Percentiles rank a stretch among this genome's conserved stretches.
Evolutionary conservation across 2,329 filamentous ascomycete genomes (phyloP).

Genomic region (Sarocladium oryzae): DNA sequence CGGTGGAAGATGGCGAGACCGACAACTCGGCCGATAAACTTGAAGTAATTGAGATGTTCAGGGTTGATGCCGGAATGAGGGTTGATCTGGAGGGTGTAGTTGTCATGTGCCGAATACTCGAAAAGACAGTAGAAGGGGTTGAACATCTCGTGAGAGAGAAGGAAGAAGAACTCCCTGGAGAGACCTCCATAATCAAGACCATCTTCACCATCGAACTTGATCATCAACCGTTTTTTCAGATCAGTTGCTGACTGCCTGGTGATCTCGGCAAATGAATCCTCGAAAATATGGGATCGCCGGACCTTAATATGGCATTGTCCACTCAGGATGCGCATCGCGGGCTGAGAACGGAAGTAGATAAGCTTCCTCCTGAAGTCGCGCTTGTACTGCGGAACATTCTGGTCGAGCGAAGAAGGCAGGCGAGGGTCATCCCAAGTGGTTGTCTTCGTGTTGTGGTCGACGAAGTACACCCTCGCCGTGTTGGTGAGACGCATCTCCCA

Average conservation of each 20-base stretch:
- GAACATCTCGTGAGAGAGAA: slow-evolving; percentile 99
- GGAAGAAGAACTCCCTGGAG: slow-evolving; percentile 98
- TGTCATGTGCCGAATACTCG: slow-evolving; percentile 99
- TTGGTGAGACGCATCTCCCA: slow-evolving; percentile 99
- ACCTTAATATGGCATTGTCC: slow-evolving; percentile 99
- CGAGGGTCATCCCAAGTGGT: slow-evolving; percentile 98
- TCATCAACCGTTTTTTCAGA: slow-evolving; percentile 97
- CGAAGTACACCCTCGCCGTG: slow-evolving; percentile 95
- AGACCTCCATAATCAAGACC: slow-evolving; percentile 96
- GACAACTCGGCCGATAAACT: slow-evolving; percentile 96
- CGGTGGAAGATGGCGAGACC: slow-evolving; percentile 97
- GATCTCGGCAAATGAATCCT: slow-evolving; percentile 97
- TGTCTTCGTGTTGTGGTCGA: slow-evolving; percentile 99
- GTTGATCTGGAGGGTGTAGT: slow-evolving; percentile 99
- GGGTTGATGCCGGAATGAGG: slow-evolving; percentile 98
- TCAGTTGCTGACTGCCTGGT: slow-evolving; percentile 94
- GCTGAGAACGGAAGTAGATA: slow-evolving; percentile 98
- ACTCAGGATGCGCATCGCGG: slow-evolving; percentile 87
- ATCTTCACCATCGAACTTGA: slow-evolving; percentile 98
- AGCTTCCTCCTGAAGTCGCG: slow-evolving; percentile 96
- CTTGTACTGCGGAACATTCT: slow-evolving; percentile 99
- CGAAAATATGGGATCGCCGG: slow-evolving; percentile 91
- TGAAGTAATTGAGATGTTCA: slow-evolving; percentile 99
- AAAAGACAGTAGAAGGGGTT: slow-evolving; percentile 99
- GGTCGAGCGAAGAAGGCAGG: slow-evolving; percentile 89